Conservation (phyloP, 768 basidiomycete species). For the Suillus subluteus region DNA sequence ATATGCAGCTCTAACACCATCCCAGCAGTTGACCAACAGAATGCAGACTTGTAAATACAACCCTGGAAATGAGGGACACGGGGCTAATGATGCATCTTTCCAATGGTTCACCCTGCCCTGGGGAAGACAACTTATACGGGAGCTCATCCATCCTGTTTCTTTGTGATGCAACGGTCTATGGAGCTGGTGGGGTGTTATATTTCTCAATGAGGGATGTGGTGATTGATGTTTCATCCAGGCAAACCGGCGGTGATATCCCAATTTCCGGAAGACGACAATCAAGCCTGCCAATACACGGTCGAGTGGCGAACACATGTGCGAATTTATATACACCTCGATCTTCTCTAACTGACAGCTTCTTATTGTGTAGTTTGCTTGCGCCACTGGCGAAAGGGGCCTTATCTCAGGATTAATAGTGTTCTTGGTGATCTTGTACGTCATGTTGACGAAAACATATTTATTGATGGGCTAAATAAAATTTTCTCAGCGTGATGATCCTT, state of each 20-base stretch:
- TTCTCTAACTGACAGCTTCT: not conserved
- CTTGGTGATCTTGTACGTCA: slow-evolving; percentile 61
- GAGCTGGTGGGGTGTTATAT: slow-evolving; percentile 42
- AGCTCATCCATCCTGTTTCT: slow-evolving; percentile 77
- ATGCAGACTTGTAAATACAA: slow-evolving; percentile 54
- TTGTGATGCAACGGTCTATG: slow-evolving; percentile 69
- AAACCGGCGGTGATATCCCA: slow-evolving; percentile 62
- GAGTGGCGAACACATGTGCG: slow-evolving; percentile 85
- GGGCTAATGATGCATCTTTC: slow-evolving; percentile 59
- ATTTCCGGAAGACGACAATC: slow-evolving; percentile 61
- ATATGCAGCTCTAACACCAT: not conserved
- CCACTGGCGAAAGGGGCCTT: slow-evolving; percentile 59
- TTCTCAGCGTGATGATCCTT: slow-evolving; percentile 54
- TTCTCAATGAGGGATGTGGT: not conserved
- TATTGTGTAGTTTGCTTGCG: slow-evolving; percentile 64
- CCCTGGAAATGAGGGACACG: slow-evolving; percentile 54
- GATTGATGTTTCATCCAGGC: slow-evolving; percentile 32
- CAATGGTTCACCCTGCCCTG: slow-evolving; percentile 66
- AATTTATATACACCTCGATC: slow-evolving; percentile 1
- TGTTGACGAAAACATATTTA: not conserved
- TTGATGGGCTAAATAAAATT: not conserved
- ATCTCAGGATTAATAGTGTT: slow-evolving; percentile 57
- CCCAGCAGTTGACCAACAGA: not conserved
- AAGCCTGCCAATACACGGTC: slow-evolving; percentile 76
- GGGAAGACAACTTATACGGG: slow-evolving; percentile 45